Conservation (phyloP, 495 filamentous ascomycete species). For the Pyrenula aspistea region DNA sequence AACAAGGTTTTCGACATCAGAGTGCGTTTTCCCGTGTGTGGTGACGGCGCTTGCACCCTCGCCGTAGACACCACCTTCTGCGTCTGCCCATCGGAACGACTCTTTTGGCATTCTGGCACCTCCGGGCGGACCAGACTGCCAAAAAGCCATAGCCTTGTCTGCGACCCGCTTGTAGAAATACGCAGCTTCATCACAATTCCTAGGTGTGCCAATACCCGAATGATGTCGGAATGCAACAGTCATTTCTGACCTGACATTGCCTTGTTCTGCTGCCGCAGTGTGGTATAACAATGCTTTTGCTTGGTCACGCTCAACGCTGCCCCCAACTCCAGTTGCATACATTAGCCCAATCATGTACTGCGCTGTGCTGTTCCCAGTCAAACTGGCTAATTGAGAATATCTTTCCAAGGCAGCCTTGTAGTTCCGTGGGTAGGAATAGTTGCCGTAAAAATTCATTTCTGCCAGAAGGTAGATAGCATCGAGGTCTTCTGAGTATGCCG, state of each 20-base stretch:
- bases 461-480: constrained; percentile 87
- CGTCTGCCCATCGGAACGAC: constrained; percentile 68
- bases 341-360: constrained; percentile 94
- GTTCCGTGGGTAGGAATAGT: constrained; percentile 77
- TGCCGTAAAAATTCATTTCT: constrained; percentile 95
- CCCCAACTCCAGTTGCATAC: constrained; percentile 87
- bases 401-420: constrained; percentile 70
- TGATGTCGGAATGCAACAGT: constrained; percentile 80
- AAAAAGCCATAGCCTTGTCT: constrained; percentile 82
- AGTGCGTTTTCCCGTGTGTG: constrained; percentile 57
- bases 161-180: constrained; percentile 88
- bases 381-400: constrained; percentile 65
- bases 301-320: constrained; percentile 74
- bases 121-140: constrained; percentile 80
- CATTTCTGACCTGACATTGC: constrained; percentile 85
- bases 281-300: constrained; percentile 89
- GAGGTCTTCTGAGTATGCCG: constrained; percentile 59
- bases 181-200: constrained; percentile 74
- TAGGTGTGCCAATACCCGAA: constrained; percentile 70
- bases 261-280: constrained; percentile 79
- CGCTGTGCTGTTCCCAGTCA: constrained; percentile 79
- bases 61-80: constrained; percentile 85
- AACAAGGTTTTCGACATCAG: constrained; percentile 77
- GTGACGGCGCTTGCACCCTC: constrained; percentile 88
- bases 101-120: constrained; percentile 66